Base-by-base conservation (phyloP, 768 basidiomycete species). In the Tulasnella sp. region DNA sequence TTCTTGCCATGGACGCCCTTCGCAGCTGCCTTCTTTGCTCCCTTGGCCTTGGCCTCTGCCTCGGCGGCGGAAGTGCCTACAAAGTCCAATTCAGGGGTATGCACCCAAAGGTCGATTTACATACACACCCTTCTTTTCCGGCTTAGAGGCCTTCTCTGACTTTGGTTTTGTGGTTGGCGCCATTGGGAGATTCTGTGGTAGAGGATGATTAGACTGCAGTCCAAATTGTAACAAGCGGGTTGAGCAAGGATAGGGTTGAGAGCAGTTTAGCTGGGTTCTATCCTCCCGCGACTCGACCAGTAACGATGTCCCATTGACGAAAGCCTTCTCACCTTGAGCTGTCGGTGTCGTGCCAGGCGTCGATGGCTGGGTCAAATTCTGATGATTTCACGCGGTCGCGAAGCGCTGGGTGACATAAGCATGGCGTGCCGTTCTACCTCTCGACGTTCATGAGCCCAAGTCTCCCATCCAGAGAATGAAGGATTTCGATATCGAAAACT, bases 11-110 rank as follows among this genome's bases (percentile, higher is more conserved):
- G 77, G 41, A 80, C 81, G 60, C 92, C 93, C 69, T 89, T 88
- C 54, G 97, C 79, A 56, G 84, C 93, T 9, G 93, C 92, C 77
- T 98, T 98, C 77, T 93, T 96, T 41, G 96, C 92, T 40, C 84
- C 75, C 75, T 91, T 90, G 67, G 92, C 92, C 74, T 93, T 93
- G 63, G 75, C 34, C 31, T 59, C 62, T 46, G 52, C 53, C 7
- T 35, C 14, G 37, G 55, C 40, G 6, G 49, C 4, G 17, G 27
- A 15, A 19, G 32, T n/a, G 7, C 19, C 46, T 48, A 25, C 34
- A 48, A 29, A 48, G 23, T 9, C 46, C 25, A 14, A 17, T 31
- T 17, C 21, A 37, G 5, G 11, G 14, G n/a, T n/a, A n/a, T n/a
- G n/a, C n/a, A 14, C 3, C 34, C 46, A 25, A 23, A 31, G 12